These are phyloP conservation scores for Glonium stellatum DNA, from an alignment of 495 filamentous ascomycete genomes.

Conservation along the genomic window DNA sequence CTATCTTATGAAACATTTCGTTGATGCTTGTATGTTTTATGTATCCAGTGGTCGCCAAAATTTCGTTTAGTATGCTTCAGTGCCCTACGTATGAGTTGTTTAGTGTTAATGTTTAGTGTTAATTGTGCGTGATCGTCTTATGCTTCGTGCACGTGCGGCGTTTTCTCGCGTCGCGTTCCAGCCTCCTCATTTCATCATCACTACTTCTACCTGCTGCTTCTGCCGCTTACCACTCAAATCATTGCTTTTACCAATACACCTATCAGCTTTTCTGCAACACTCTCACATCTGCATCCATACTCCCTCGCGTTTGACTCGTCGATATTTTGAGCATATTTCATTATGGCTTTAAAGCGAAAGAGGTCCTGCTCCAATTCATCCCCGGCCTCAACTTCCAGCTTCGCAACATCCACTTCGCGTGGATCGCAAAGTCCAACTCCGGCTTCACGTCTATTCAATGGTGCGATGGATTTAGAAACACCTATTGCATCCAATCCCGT, in stretches of 20 bases:
- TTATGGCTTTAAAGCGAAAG: slow-evolving; percentile 38
- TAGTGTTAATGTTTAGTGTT: not conserved
- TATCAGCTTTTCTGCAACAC: not conserved
- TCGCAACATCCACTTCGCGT: slow-evolving; percentile 13
- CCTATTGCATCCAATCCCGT: slow-evolving; percentile 7
- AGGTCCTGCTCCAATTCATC: slow-evolving; percentile 29
- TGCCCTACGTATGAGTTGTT: too few species aligned
- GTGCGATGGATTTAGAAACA: slow-evolving; percentile 15
- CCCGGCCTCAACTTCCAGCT: slow-evolving; percentile 30
- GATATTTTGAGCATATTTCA: not conserved
- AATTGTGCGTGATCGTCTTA: not conserved
- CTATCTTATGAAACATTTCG: too few species aligned
- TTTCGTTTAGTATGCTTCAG: too few species aligned
- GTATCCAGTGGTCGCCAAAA: too few species aligned
- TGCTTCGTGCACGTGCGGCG: not conserved
- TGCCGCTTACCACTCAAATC: not conserved
- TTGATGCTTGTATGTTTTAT: too few species aligned
- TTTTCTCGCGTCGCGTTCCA: not conserved
- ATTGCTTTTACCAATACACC: not conserved
- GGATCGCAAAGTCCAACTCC: slow-evolving; percentile 23
- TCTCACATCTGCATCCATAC: not conserved
- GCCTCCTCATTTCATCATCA: not conserved
- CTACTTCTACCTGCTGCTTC: not conserved
- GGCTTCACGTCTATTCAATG: slow-evolving; percentile 13
- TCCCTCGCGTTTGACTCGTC: not conserved